Percentiles rank a stretch among this genome's conserved stretches.
Evolutionary conservation across 495 filamentous ascomycete species (phyloP).

Genomic region (Trichocladium antarcticum): DNA sequence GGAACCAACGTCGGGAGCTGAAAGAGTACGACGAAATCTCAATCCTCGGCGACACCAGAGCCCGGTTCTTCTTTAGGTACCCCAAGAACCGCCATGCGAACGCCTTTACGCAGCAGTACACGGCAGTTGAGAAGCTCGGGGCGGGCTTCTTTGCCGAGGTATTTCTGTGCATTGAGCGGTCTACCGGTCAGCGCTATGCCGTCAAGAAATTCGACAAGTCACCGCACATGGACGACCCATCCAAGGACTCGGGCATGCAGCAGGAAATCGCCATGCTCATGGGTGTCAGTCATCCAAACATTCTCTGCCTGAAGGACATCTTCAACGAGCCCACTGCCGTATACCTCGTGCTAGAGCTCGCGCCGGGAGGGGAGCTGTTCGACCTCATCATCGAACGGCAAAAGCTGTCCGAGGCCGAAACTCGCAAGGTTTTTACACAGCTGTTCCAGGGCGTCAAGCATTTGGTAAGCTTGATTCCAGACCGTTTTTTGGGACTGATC

Average conservation of each 20-base stretch:
- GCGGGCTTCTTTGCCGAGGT: constrained; percentile 97
- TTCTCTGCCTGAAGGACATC: constrained; percentile 88
- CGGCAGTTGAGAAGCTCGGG: constrained; percentile 72
- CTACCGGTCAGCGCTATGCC: constrained; percentile 71
- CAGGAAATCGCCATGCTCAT: constrained; percentile 95
- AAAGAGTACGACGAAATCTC: constrained; percentile 82
- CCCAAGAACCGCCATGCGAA: constrained; percentile 63
- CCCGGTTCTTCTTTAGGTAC: constrained; percentile 82
- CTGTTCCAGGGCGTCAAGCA: constrained; percentile 92
- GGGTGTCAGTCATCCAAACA: constrained; percentile 90
- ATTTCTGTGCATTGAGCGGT: constrained; percentile 77
- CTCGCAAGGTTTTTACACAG: constrained; percentile 79
- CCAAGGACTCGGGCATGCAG: constrained; percentile 73
- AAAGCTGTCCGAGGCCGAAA: constrained; percentile 74
- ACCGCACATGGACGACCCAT: constrained; percentile 62
- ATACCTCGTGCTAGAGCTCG: constrained; percentile 86
- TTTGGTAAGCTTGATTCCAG: constrained; percentile 48
- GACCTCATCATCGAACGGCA: constrained; percentile 81
- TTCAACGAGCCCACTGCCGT: constrained; percentile 87
- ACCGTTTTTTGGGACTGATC: background rate
- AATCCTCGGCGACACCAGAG: constrained; percentile 53
- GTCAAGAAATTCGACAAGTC: constrained; percentile 90
- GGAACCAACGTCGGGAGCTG: constrained; percentile 82
- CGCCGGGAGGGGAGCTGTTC: constrained; percentile 87
- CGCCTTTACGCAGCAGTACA: constrained; percentile 77